Percentiles rank a stretch among this genome's conserved stretches.
Conservation (phyloP, 75 land plant genomes). For the Chamaecyparis obtusa region DNA sequence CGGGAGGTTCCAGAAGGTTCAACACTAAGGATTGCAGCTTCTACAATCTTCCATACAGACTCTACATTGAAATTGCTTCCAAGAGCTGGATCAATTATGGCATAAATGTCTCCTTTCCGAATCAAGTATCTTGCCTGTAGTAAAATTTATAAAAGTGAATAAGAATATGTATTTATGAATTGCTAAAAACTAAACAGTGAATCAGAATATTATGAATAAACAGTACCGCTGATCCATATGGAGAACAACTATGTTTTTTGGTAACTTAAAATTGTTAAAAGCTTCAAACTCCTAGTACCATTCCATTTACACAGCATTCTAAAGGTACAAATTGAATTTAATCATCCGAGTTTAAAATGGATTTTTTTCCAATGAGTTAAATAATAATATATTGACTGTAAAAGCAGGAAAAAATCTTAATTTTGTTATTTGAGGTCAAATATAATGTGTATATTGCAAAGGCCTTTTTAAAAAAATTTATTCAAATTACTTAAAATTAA, state of each 20-base stretch:
- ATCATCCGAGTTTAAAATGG: no score
- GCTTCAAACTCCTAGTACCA: no score
- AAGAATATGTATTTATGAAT: not conserved
- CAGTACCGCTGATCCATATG: not conserved
- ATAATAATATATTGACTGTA: no score
- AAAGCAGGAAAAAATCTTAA: no score
- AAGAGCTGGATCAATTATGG: conserved; percentile 45
- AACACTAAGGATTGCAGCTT: conserved; percentile 55
- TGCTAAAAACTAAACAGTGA: not conserved
- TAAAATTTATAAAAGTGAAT: not conserved
- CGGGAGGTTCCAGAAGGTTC: conserved; percentile 37
- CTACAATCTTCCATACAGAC: conserved; percentile 60
- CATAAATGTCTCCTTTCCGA: conserved; percentile 43
- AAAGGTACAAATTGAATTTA: no score
- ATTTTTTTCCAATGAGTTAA: no score
- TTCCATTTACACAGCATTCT: no score
- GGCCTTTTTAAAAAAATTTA: not conserved
- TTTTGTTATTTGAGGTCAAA: no score
- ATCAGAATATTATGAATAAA: not conserved
- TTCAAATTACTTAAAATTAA: not conserved
- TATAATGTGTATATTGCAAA: not conserved
- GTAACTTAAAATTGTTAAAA: not conserved
- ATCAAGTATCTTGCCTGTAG: conserved; percentile 54
- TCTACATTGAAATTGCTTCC: conserved; percentile 38
- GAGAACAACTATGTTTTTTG: not conserved